These are phyloP conservation scores for Striga asiatica DNA, from an alignment of 257 asterid species.

Conservation along the genomic window DNA sequence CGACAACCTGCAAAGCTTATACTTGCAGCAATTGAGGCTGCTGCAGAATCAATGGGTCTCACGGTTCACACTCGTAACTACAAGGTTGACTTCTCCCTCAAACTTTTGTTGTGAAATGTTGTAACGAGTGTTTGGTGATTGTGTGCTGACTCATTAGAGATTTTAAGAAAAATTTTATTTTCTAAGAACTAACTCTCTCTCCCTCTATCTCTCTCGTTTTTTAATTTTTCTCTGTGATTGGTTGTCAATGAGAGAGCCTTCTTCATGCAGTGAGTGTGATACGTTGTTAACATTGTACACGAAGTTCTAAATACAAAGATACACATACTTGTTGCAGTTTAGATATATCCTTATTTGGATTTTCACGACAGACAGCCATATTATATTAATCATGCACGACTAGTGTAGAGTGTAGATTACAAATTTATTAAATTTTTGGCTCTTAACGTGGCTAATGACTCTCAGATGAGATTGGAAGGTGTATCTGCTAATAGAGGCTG, in stretches of 20 bases:
- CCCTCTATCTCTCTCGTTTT: neutral
- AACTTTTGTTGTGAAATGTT: neutral
- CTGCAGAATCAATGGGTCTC: conserved; percentile 73
- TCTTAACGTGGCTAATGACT: conserved; percentile 9
- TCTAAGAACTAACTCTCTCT: neutral
- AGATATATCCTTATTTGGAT: neutral
- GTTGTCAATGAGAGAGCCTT: neutral
- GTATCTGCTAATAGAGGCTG: conserved; percentile 51
- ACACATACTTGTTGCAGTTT: neutral
- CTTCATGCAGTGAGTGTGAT: neutral
- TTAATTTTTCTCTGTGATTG: neutral
- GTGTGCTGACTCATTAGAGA: conserved; percentile 5
- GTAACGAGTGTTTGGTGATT: neutral
- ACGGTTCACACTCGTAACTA: conserved; percentile 65
- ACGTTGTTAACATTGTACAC: neutral
- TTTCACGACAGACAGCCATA: neutral
- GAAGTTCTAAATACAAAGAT: neutral
- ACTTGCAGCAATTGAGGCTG: conserved; percentile 60
- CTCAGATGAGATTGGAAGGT: conserved; percentile 88
- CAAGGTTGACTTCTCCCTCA: conserved; percentile 44
- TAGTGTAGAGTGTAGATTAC: neutral
- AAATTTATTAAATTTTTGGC: neutral
- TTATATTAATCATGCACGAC: neutral
- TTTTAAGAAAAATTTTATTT: neutral
- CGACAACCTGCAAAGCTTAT: conserved; percentile 71